Conservation (phyloP, 2,329 filamentous ascomycete genomes). For the Bipolaris oryzae region DNA sequence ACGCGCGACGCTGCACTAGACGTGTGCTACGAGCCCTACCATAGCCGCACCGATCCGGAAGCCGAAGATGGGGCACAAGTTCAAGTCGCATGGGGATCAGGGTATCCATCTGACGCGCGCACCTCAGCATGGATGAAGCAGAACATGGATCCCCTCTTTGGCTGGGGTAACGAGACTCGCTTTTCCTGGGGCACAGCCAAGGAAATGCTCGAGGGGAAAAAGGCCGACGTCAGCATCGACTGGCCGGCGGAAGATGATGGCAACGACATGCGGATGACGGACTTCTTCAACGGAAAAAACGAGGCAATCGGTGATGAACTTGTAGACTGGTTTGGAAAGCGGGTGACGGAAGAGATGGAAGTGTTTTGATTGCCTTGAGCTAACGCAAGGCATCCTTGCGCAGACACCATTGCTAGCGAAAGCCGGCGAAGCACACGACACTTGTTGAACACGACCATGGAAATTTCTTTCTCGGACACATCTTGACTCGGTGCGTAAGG, state of each 20-base stretch:
- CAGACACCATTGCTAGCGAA: not conserved
- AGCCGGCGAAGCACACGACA: conserved; percentile 4
- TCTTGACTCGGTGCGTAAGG: not conserved
- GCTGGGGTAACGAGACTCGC: conserved; percentile 90
- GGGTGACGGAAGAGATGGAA: conserved; percentile 72
- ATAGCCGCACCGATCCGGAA: conserved; percentile 23
- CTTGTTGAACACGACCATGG: not conserved
- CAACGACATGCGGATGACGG: conserved; percentile 70
- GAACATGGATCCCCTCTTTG: conserved; percentile 92
- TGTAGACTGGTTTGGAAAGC: conserved; percentile 79
- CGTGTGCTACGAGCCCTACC: conserved; percentile 68
- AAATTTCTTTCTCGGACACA: not conserved
- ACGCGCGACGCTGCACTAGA: conserved; percentile 90
- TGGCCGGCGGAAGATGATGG: conserved; percentile 83
- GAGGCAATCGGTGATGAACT: conserved; percentile 68
- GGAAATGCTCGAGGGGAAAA: conserved; percentile 84
- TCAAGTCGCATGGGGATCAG: conserved; percentile 77
- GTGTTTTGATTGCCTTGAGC: conserved; percentile 63
- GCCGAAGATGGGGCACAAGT: conserved; percentile 41
- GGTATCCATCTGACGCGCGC: conserved; percentile 86
- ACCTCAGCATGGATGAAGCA: conserved; percentile 80
- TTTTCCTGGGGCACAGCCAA: conserved; percentile 97
- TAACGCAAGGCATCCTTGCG: not conserved
- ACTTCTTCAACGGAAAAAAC: conserved; percentile 67
- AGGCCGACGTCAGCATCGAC: conserved; percentile 72